Base-by-base conservation (phyloP, 441 rosid species). In the Dalechampia spathulata region DNA sequence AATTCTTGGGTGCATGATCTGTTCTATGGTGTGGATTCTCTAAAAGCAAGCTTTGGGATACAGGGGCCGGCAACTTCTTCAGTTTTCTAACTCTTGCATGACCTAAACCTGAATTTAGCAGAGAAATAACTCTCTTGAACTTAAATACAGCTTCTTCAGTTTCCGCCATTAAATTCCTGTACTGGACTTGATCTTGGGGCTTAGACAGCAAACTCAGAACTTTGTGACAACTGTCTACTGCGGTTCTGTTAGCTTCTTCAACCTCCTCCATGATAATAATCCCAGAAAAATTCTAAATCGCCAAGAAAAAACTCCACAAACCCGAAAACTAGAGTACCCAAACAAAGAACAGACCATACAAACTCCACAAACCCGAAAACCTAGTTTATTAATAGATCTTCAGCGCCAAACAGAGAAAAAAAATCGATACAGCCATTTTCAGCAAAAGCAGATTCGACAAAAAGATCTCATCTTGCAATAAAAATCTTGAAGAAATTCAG, bases 11-110 rank as follows among this genome's bases (percentile, higher is more conserved):
- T 10, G 78, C 68, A 60, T 34, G 66, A 63, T 78, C 79, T 42
- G 79, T 34, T 30, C 62, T 77, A 32, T 55, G 67, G 28, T 60
- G 70, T 28, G 77, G 77, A 57, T 66, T 73, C 26, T 85, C 93
- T 75, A 91, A 74, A 43, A 84, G 72, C 58, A 76, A 58, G 58
- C 57, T 72, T 41, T 77, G 83, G 60, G 81, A 70, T 22, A 72
- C 53, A 72, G 87, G 72, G 51, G 71, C 50, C 7, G 74, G 78
- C 30, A 72, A 58, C 22, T 75, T 76, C 72, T 76, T 82, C 16
- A 77, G 66, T 75, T 79, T 83, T 72, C 96, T 83, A 44, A 88
- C 88, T 72, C 98, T 83, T 7, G 98, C 91, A 80, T 88, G 96
- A 62, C 95, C 93, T 67, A 81, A 79, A 69, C 82, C 72, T 38